phyloP scores from a whole-genome alignment of 768 basidiomycete species.

The Suillus tomentosus region DNA sequence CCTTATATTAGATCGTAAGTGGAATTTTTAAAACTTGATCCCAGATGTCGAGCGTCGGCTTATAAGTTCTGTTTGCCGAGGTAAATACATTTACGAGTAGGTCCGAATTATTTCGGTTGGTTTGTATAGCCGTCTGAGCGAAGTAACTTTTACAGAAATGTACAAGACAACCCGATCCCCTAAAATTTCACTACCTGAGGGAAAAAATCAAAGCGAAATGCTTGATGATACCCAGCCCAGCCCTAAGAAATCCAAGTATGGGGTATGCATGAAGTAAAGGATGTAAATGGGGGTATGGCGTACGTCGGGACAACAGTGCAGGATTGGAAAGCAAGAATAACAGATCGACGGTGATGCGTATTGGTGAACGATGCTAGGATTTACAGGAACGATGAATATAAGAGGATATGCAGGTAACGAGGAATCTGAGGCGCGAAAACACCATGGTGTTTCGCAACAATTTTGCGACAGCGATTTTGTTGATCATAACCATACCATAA shows the following conservation, averaged over 20 bases:
- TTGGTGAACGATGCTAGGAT: no score
- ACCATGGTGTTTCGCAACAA: neutral
- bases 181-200: neutral
- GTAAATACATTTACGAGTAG: neutral
- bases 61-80: neutral
- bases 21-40: neutral
- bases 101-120: neutral
- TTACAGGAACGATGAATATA: conserved; percentile 1
- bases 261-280: neutral
- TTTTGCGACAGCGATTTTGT: neutral
- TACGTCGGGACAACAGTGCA: neutral
- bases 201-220: neutral
- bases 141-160: neutral
- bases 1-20: neutral
- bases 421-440: neutral
- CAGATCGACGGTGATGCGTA: neutral
- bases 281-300: conserved; percentile 4
- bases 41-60: neutral
- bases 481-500: neutral
- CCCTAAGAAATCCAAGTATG: neutral
- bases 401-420: neutral
- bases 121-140: neutral
- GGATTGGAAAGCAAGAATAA: neutral
- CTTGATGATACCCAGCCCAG: neutral
- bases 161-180: neutral